Conservation (phyloP, 495 filamentous ascomycete species). For the Hypoxylon crocopeplum region DNA sequence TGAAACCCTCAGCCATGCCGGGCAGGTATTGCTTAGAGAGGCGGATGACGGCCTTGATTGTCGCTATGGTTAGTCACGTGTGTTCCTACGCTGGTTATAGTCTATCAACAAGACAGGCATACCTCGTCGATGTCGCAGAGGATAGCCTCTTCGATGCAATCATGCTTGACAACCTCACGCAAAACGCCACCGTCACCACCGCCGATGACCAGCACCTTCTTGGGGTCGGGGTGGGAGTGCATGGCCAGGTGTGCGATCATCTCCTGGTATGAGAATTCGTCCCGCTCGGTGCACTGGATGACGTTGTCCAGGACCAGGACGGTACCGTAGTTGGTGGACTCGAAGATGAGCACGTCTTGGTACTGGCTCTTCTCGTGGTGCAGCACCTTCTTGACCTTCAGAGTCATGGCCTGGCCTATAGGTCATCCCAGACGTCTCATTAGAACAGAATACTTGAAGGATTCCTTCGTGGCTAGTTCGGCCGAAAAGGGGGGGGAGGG, state of each 20-base stretch:
- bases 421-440: not conserved
- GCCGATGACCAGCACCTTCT: slow-evolving; percentile 97
- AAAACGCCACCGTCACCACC: slow-evolving; percentile 97
- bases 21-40: slow-evolving; percentile 98
- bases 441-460: slow-evolving; percentile 10
- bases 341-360: slow-evolving; percentile 97
- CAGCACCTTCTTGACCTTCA: slow-evolving; percentile 95
- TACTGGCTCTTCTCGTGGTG: slow-evolving; percentile 99
- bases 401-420: slow-evolving; percentile 92
- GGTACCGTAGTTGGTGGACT: slow-evolving; percentile 94
- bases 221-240: slow-evolving; percentile 97
- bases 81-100: not conserved
- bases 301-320: slow-evolving; percentile 99
- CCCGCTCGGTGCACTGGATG: slow-evolving; percentile 97
- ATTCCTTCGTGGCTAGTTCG: not conserved
- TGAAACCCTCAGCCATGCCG: slow-evolving; percentile 89
- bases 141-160: slow-evolving; percentile 87
- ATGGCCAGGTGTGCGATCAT: slow-evolving; percentile 99
- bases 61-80: slow-evolving; percentile 14
- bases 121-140: slow-evolving; percentile 99
- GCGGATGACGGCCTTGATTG: slow-evolving; percentile 85
- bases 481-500: not conserved
- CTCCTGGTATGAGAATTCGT: slow-evolving; percentile 99
- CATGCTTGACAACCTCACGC: slow-evolving; percentile 98
- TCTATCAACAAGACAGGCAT: slow-evolving; percentile 16